phyloP scores from a whole-genome alignment of 805 yeast genomes.

The Candida piceae region DNA sequence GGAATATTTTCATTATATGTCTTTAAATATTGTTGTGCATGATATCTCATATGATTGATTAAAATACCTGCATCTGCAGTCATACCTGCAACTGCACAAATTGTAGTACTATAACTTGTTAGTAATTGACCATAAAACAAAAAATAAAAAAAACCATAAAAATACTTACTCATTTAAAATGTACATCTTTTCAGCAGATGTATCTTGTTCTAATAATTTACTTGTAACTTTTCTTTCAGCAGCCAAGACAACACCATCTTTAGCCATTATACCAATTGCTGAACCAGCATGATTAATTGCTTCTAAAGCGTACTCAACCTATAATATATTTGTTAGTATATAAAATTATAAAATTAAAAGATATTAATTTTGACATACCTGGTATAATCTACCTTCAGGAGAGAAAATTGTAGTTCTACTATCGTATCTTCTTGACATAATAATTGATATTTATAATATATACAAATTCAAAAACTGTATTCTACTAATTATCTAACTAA shows the following conservation, averaged over 20 bases:
- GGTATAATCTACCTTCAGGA: conserved; percentile 97
- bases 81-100: conserved; percentile 97
- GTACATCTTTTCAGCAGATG: conserved; percentile 89
- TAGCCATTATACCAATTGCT: conserved; percentile 70
- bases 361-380: conserved; percentile 40
- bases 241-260: conserved; percentile 89
- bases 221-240: conserved; percentile 96
- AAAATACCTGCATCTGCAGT: conserved; percentile 94
- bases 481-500: no score
- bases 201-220: conserved; percentile 88
- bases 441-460: no score
- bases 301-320: conserved; percentile 84
- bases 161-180: conserved; percentile 55
- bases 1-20: conserved; percentile 91
- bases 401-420: conserved; percentile 98
- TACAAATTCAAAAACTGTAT: no score
- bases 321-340: not conserved
- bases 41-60: conserved; percentile 78
- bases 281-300: conserved; percentile 82
- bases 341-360: not conserved
- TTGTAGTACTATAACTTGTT: conserved; percentile 26
- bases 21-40: conserved; percentile 80
- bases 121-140: no score
- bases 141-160: no score
- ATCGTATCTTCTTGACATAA: conserved; percentile 95